phyloP scores from a whole-genome alignment of 208 protist genomes.

The Trypanosoma rangeli region DNA sequence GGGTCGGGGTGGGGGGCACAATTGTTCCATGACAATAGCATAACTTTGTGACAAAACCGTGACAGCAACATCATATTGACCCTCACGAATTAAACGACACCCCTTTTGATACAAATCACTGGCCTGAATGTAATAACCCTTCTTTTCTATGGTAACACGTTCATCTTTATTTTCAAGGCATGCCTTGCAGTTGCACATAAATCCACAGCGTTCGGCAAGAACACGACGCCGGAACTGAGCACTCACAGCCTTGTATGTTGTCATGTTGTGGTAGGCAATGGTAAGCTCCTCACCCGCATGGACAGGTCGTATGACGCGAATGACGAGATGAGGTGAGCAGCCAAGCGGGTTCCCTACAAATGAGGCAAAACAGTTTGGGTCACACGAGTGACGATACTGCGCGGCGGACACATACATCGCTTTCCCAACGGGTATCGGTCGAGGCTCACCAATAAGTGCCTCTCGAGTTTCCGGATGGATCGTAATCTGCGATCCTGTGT shows the following conservation, averaged over 20 bases:
- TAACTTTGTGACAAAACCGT: slow-evolving; percentile 87
- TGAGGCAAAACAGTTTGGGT: slow-evolving; percentile 84
- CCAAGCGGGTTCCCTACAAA: slow-evolving; percentile 78
- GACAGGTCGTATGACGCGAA: slow-evolving; percentile 65
- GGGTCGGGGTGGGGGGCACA: slow-evolving; percentile 76
- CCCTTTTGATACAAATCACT: slow-evolving; percentile 91
- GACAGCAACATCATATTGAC: slow-evolving; percentile 67
- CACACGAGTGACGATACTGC: slow-evolving; percentile 82
- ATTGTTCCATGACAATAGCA: slow-evolving; percentile 80
- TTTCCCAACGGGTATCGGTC: slow-evolving; percentile 57
- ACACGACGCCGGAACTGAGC: slow-evolving; percentile 65
- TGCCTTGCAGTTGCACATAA: slow-evolving; percentile 67
- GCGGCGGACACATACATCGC: slow-evolving; percentile 63
- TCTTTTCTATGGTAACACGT: slow-evolving; percentile 48
- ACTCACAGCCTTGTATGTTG: slow-evolving; percentile 75
- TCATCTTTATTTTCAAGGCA: slow-evolving; percentile 78
- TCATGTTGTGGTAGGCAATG: slow-evolving; percentile 73
- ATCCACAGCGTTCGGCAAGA: slow-evolving; percentile 73
- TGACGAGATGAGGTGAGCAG: slow-evolving; percentile 46
- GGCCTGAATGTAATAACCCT: slow-evolving; percentile 80
- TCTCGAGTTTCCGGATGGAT: slow-evolving; percentile 22
- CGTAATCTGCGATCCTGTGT: slow-evolving; percentile 37
- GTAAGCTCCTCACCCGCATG: slow-evolving; percentile 80
- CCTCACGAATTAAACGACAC: slow-evolving; percentile 73
- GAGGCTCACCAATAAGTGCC: slow-evolving; percentile 48